A percentile compares a stretch with the other conserved stretches of the same genome.
phyloP scores from a whole-genome alignment of 441 rosid species.

The Pelargonium fulgidum region DNA sequence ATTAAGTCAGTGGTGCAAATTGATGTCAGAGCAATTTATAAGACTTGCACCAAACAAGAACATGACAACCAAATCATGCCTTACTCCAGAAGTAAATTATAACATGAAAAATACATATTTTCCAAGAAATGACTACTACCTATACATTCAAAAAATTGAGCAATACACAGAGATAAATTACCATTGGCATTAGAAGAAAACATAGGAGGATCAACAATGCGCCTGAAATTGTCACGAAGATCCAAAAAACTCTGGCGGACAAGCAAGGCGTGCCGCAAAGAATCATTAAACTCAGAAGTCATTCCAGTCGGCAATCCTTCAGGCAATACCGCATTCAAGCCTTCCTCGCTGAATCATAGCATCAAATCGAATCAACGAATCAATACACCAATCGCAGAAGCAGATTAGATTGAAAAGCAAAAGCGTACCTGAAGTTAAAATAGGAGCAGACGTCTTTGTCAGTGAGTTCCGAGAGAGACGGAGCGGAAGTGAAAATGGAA shows the following conservation, averaged over 20 bases:
- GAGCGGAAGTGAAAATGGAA: conserved; percentile 61
- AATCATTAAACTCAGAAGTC: conserved; percentile 68
- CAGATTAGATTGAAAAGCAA: conserved; percentile 5
- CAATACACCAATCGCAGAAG: neutral
- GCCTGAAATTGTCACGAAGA: conserved; percentile 85
- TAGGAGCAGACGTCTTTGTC: conserved; percentile 54
- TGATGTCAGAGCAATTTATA: neutral
- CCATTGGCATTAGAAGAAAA: conserved; percentile 48
- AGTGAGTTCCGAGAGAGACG: conserved; percentile 55
- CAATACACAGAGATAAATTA: conserved; percentile 21
- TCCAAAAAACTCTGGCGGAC: conserved; percentile 77
- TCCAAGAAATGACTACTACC: neutral
- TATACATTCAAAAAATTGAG: neutral
- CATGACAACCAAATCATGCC: neutral
- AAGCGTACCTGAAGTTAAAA: conserved; percentile 62
- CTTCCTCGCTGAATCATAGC: conserved; percentile 38
- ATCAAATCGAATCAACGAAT: conserved; percentile 3
- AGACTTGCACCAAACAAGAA: neutral
- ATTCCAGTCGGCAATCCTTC: conserved; percentile 79
- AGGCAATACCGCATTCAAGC: conserved; percentile 49
- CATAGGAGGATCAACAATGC: conserved; percentile 73
- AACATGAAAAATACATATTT: no score
- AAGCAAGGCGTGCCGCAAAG: conserved; percentile 68
- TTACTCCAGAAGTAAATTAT: neutral
- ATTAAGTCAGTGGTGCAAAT: neutral